These are phyloP conservation scores for Paradendryphiella salina DNA, from an alignment of 2,329 filamentous ascomycete genomes.

Conservation along the genomic window DNA sequence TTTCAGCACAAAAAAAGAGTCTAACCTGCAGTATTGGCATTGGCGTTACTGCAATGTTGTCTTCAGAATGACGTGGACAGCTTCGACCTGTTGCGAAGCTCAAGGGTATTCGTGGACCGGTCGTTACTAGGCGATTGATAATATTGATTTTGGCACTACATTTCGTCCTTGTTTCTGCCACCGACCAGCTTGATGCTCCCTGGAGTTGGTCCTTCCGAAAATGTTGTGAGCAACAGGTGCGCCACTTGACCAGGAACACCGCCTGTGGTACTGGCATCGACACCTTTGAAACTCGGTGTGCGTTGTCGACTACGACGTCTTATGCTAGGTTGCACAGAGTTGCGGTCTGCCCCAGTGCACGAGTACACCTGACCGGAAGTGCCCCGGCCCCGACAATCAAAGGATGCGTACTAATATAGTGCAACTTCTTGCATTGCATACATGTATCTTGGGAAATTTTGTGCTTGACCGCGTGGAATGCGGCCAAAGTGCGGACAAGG, in stretches of 20 bases:
- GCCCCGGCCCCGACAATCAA: neutral
- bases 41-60: neutral
- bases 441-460: no score
- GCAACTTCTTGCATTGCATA: neutral
- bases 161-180: neutral
- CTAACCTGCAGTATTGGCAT: neutral
- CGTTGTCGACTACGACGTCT: constrained; percentile 1
- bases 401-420: neutral
- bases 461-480: no score
- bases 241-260: neutral
- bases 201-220: constrained; percentile 1
- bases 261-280: neutral
- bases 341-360: constrained; percentile 1
- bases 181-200: neutral
- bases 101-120: neutral
- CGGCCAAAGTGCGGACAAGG: no score
- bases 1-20: constrained; percentile 12
- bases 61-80: constrained; percentile 3
- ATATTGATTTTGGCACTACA: neutral
- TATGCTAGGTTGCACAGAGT: neutral
- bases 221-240: neutral
- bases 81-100: neutral
- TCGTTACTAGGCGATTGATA: neutral
- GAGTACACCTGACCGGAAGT: neutral
- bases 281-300: neutral